Evolutionary conservation across 805 yeast genomes (phyloP), one percentile per base, ranked within the genome.

Genomic region (Saccharomycopsis vini): DNA sequence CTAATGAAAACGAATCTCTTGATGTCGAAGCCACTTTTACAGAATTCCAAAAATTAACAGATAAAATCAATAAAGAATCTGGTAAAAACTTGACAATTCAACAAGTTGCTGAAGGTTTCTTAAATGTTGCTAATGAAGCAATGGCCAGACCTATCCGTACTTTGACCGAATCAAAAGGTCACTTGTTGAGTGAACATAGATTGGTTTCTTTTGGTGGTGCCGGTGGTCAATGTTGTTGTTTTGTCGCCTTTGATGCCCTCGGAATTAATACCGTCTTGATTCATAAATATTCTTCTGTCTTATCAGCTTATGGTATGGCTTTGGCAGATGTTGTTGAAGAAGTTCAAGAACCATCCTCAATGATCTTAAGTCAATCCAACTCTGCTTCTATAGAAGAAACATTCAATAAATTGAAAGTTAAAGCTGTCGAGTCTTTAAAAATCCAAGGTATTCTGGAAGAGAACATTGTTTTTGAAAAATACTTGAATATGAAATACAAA

Each of bases 111-210:
- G 68, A 68, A 52, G 95, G 95, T 0, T 87, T 85, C 57, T 61
- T 87, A 42, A 73, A 78, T 50, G 94, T 87, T 5, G 95, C 95
- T 1, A 81, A 83, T 54, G 94, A 84, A 54, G 67, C 88, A 1
- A 87, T 87, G 95, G 83, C 92, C n/a, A 72, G 94, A 49, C 95
- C 95, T 2, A 83, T 87, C 43, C 70, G 95, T 46, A 79, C 82
- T 34, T 63, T 87, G 42, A 86, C 95, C 0, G 95, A 86, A 57
- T 85, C 90, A 2, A 84, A 79, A 56, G 95, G 95, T 3, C 77
- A 78, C 55, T 69, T 74, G 34, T 70, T 78, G 0, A 58, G 81
- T 7, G 65, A 72, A 9, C 95, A 87, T 58, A 64, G 81, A 46
- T 62, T 87, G 47, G 94, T 88, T 1, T 73, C 90, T 2, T 87